These are phyloP conservation scores for Pestalotiopsis fici DNA, from an alignment of 2,329 filamentous ascomycete species.

Conservation along the genomic window DNA sequence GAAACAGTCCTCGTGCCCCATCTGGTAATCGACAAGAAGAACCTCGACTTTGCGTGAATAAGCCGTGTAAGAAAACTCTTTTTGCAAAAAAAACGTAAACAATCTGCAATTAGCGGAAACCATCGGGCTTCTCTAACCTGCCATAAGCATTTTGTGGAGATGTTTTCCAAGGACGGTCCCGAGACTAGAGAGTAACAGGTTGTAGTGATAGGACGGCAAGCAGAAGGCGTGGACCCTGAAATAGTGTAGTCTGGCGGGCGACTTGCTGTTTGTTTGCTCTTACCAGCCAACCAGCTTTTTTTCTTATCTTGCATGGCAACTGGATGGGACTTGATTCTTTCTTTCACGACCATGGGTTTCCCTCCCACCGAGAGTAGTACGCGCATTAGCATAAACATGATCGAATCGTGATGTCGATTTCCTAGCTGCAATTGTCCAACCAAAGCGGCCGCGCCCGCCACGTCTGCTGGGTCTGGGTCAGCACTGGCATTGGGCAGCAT, in stretches of 20 bases:
- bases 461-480: not conserved
- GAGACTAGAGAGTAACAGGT: not conserved
- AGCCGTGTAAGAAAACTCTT: no score
- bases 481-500: not conserved
- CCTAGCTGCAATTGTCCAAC: no score
- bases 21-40: not conserved
- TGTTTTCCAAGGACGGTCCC: not conserved
- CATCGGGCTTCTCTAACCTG: not conserved
- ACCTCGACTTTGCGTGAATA: not conserved
- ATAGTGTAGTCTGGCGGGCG: no score
- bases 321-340: no score
- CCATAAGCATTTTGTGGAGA: not conserved
- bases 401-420: no score
- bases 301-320: no score
- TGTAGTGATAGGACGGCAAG: not conserved
- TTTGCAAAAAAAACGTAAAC: no score
- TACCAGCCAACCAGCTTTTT: no score
- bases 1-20: not conserved
- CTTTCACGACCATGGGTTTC: no score
- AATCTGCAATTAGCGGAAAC: not conserved
- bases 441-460: not conserved
- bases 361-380: no score
- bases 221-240: not conserved
- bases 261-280: no score
- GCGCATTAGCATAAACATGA: no score